Evolutionary conservation across 2,329 filamentous ascomycete species (phyloP), one percentile per base, ranked within the genome.

Genomic region (Aspergillus neoniger): DNA sequence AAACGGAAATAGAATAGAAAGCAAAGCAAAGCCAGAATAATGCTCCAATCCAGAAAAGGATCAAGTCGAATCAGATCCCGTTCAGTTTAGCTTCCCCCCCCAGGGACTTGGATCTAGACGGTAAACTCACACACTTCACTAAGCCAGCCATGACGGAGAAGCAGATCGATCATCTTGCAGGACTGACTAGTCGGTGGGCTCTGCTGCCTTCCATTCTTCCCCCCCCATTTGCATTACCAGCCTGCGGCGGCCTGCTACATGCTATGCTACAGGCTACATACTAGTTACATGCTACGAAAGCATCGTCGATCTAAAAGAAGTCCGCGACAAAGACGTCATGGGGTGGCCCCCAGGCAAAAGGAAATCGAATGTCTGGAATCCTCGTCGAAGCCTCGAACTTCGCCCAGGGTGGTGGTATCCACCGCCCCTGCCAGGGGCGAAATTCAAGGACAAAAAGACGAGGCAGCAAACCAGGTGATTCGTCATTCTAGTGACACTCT

Each of bases 391-490:
- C 55, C 53, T 53, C 44, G 43, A 30, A 25, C 47, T 50, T 50
- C 25, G n/a, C 47, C 47, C 25, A 17, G 50, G 32, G 32, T 30
- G 30, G 10, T 32, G 32, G 32, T 36, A 36, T 60, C 57, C 57
- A 63, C 63, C 21, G 59, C 47, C 39, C 32, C 61, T 57, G 58
- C 53, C 61, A 65, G 59, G 59, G 65, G 60, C 61, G 53, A 51
- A 53, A 52, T 48, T 25, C 36, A 28, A 19, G 57, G 53, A 30
- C 25, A 23, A 57, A 52, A 63, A 67, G 62, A 64, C 59, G 63
- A 67, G 66, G 63, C 66, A 59, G 59, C 63, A 63, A 68, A 67
- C 65, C 59, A 54, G 66, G 62, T 57, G 57, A 55, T 58, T 41
- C 49, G 54, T 54, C 44, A 36, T 23, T 25, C 15, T 25, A 30